phyloP scores from a whole-genome alignment of 352 stramenopile species.

The Globisporangium lucens region DNA sequence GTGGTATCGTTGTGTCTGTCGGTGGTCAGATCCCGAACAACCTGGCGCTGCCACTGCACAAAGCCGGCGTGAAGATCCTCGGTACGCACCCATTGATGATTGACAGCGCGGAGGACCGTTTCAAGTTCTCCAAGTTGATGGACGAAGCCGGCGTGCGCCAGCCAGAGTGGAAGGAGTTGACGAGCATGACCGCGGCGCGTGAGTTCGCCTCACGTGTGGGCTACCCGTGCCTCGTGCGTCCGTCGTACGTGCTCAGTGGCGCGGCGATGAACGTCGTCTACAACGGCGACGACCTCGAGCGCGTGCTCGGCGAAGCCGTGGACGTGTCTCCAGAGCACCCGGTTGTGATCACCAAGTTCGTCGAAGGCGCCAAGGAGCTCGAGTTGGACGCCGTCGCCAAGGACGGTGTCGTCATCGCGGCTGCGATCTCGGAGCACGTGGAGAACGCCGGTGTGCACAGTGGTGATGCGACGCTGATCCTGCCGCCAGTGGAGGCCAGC shows the following conservation, averaged over 20 bases:
- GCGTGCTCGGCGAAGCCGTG: conserved; percentile 89
- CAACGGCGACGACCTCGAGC: conserved; percentile 88
- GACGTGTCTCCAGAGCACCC: conserved; percentile 94
- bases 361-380: conserved; percentile 92
- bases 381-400: conserved; percentile 91
- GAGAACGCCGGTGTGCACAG: conserved; percentile 94
- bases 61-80: conserved; percentile 78
- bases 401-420: conserved; percentile 87
- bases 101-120: conserved; percentile 93
- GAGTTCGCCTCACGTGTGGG: conserved; percentile 93
- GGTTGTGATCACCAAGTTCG: conserved; percentile 97
- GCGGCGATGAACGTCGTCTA: conserved; percentile 98
- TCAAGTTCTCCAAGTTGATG: conserved; percentile 96
- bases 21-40: conserved; percentile 97
- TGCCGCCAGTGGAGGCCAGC: conserved; percentile 76
- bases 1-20: conserved; percentile 92
- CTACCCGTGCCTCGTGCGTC: conserved; percentile 96
- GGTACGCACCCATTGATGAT: conserved; percentile 91
- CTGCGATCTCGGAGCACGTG: conserved; percentile 92
- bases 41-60: conserved; percentile 90
- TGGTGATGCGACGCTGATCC: conserved; percentile 89
- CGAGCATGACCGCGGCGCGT: conserved; percentile 80
- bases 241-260: conserved; percentile 97
- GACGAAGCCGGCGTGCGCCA: conserved; percentile 91
- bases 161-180: conserved; percentile 87